Conservation (phyloP, 1,284 basidiomycete genomes). For the Rhodotorula sp. region DNA sequence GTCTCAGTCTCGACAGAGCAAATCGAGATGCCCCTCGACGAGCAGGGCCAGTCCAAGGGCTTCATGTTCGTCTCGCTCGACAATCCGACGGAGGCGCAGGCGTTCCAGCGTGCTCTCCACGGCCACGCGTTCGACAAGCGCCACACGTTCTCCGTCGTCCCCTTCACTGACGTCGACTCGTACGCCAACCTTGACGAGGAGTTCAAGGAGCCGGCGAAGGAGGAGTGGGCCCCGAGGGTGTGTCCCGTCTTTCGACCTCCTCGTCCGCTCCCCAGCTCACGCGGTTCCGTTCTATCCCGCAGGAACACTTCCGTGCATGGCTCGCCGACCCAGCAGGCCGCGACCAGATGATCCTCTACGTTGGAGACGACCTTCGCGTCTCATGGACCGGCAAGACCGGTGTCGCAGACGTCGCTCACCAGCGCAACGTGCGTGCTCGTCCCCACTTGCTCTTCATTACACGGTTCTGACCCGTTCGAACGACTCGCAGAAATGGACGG, state of each 20-base stretch:
- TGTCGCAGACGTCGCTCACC: constrained; percentile 75
- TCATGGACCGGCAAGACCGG: constrained; percentile 92
- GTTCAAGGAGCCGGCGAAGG: constrained; percentile 73
- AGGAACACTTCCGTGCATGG: constrained; percentile 97
- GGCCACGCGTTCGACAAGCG: constrained; percentile 87
- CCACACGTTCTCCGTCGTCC: constrained; percentile 86
- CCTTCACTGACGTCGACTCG: constrained; percentile 88
- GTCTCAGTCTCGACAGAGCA: constrained; percentile 46
- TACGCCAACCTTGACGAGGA: constrained; percentile 77
- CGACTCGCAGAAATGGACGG: constrained; percentile 79
- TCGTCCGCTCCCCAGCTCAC: neutral
- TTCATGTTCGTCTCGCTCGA: constrained; percentile 89
- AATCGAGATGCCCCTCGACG: constrained; percentile 51
- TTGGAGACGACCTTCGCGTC: constrained; percentile 85
- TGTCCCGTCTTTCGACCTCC: constrained; percentile 19
- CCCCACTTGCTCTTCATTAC: too few relatives aligned
- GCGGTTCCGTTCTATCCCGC: neutral
- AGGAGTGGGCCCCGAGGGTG: constrained; percentile 81
- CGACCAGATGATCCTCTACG: constrained; percentile 94
- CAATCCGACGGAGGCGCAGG: constrained; percentile 73
- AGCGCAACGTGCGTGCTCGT: constrained; percentile 63
- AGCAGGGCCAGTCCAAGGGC: constrained; percentile 53
- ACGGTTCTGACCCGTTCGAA: neutral
- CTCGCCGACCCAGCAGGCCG: constrained; percentile 86
- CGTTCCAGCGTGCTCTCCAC: constrained; percentile 77